Evolutionary conservation across 2,329 filamentous ascomycete species (phyloP).

Genomic region (Colletotrichum sp.): DNA sequence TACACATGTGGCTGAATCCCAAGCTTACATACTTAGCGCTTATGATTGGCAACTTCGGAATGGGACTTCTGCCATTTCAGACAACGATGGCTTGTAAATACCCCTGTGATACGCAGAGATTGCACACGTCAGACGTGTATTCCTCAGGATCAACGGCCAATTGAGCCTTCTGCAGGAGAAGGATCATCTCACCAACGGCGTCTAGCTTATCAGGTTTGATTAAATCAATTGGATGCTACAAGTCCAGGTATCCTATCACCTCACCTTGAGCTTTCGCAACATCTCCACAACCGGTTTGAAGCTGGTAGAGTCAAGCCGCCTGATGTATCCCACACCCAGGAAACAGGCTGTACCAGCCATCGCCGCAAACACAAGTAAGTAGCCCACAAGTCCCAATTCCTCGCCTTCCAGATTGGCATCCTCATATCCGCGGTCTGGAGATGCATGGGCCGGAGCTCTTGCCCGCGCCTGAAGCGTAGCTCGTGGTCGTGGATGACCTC

Average conservation of each 20-base stretch:
- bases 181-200: background rate
- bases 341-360: background rate
- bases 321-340: background rate
- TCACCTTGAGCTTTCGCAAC: background rate
- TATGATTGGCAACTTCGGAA: background rate
- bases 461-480: constrained; percentile 32
- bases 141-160: background rate
- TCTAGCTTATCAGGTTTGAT: background rate
- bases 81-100: background rate
- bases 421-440: constrained; percentile 46
- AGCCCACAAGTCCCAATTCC: constrained; percentile 6
- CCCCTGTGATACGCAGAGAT: background rate
- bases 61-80: background rate
- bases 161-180: background rate
- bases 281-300: background rate
- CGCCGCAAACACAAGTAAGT: background rate
- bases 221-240: background rate
- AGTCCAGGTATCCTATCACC: background rate
- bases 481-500: constrained; percentile 39
- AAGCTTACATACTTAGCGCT: background rate
- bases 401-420: constrained; percentile 29
- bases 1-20: background rate
- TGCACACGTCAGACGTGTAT: background rate
- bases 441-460: constrained; percentile 39
- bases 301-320: background rate